Evolutionary conservation across 306 rosid species (phyloP).

Genomic region (Quercus parvula): DNA sequence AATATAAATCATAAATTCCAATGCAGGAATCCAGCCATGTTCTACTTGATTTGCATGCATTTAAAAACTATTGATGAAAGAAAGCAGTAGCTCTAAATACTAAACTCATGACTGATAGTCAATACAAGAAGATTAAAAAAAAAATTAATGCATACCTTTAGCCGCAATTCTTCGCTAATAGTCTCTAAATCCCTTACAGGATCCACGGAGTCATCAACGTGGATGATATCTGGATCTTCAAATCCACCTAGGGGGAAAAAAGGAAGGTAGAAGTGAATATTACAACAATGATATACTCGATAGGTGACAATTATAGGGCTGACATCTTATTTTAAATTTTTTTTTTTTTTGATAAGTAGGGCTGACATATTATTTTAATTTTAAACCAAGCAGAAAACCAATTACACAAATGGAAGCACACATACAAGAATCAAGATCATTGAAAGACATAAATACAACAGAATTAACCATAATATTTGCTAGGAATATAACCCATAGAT

Average conservation of each 20-base stretch:
- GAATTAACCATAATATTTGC: not conserved
- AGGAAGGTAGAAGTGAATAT: not conserved
- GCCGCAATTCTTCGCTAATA: conserved; percentile 78
- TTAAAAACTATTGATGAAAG: not conserved
- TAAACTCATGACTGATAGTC: not conserved
- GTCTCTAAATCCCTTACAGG: conserved; percentile 95
- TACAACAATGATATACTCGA: not conserved
- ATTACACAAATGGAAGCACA: not conserved
- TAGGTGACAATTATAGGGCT: not conserved
- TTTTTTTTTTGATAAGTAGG: no score
- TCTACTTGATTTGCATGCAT: not conserved
- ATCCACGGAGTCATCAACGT: conserved; percentile 89
- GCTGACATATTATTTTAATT: not conserved
- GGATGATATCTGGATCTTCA: conserved; percentile 96
- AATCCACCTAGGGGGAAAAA: conserved; percentile 63
- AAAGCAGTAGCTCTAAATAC: not conserved
- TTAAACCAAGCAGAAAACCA: not conserved
- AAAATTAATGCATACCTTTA: conserved; percentile 56
- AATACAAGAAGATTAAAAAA: not conserved
- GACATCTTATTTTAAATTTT: not conserved
- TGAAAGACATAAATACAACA: not conserved
- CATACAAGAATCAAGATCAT: not conserved
- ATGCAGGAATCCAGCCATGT: not conserved
- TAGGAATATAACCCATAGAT: not conserved
- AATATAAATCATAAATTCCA: not conserved